phyloP scores from a whole-genome alignment of 2,329 filamentous ascomycete genomes.

The Sporothrix schenckii region DNA sequence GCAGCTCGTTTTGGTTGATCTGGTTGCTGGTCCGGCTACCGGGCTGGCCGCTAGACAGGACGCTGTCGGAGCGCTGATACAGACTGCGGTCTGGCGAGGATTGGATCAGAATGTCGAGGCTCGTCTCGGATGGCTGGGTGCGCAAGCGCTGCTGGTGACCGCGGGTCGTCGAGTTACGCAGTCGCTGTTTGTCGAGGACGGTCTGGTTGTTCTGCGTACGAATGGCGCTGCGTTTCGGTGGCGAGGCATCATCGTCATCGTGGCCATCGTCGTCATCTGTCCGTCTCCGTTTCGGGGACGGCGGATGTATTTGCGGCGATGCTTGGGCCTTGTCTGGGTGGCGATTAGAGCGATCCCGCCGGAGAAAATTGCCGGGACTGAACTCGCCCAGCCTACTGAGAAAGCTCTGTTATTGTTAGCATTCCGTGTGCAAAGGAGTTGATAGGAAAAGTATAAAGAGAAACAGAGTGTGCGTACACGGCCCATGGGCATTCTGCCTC shows the following conservation, averaged over 20 bases:
- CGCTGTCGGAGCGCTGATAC: background rate
- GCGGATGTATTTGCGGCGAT: slow-evolving; percentile 1
- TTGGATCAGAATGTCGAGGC: slow-evolving; percentile 9
- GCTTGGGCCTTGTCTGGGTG: background rate
- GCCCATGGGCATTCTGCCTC: slow-evolving; percentile 16
- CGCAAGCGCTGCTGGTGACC: background rate
- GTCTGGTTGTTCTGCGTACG: background rate
- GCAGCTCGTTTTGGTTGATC: slow-evolving; percentile 24
- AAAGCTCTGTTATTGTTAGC: background rate
- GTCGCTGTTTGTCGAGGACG: background rate
- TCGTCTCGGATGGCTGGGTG: slow-evolving; percentile 2
- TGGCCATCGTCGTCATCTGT: slow-evolving; percentile 12
- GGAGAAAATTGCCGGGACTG: slow-evolving; percentile 22
- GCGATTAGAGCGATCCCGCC: background rate
- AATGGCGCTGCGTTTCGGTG: background rate
- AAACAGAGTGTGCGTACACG: background rate
- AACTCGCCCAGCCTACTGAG: slow-evolving; percentile 13
- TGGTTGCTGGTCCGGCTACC: background rate
- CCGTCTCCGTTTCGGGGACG: slow-evolving; percentile 27
- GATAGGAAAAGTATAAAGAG: background rate
- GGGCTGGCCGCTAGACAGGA: slow-evolving; percentile 15
- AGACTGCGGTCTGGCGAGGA: slow-evolving; percentile 7
- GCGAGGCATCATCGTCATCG: background rate
- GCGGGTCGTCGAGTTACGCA: background rate
- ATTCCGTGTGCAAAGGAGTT: background rate